Evolutionary conservation across 78 protist genomes (phyloP).

Genomic region (Dictyostelium discoideum): DNA sequence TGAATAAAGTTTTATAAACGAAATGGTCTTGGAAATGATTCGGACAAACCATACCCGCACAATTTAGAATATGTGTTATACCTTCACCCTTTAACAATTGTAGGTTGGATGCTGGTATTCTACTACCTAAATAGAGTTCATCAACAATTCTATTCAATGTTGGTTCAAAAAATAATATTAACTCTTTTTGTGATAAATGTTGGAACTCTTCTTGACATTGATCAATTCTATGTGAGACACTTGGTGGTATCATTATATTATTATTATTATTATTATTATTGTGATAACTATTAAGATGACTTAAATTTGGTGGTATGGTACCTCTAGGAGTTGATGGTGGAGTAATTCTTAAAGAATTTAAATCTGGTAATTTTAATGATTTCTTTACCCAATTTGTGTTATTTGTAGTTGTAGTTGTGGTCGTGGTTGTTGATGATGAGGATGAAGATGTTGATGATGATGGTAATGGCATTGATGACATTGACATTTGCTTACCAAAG

Average conservation of each 20-base stretch:
- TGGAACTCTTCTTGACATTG: not conserved
- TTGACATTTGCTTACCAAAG: conserved; percentile 41
- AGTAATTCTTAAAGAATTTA: conserved; percentile 2
- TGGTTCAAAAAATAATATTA: conserved; percentile 56
- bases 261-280: not conserved
- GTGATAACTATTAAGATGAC: not conserved
- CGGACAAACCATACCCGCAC: conserved; percentile 76
- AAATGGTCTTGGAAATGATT: conserved; percentile 67
- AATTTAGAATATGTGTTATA: conserved; percentile 75
- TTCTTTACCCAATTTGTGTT: not conserved
- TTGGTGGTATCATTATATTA: not conserved
- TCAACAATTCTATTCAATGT: conserved; percentile 26
- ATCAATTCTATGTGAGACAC: not conserved
- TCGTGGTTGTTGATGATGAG: not conserved
- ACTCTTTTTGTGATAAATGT: conserved; percentile 1
- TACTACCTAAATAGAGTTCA: conserved; percentile 37
- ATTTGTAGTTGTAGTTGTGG: not conserved
- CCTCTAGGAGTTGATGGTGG: conserved; percentile 24
- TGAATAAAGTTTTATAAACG: conserved; percentile 54
- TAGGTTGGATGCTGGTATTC: conserved; percentile 55
- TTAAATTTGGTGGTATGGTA: not conserved
- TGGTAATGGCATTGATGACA: conserved; percentile 10
- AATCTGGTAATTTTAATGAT: not conserved
- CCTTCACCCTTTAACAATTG: conserved; percentile 44
- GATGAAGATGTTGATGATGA: not conserved